Conservation (phyloP, 2,329 filamentous ascomycete genomes). For the Penicillium sp. region DNA sequence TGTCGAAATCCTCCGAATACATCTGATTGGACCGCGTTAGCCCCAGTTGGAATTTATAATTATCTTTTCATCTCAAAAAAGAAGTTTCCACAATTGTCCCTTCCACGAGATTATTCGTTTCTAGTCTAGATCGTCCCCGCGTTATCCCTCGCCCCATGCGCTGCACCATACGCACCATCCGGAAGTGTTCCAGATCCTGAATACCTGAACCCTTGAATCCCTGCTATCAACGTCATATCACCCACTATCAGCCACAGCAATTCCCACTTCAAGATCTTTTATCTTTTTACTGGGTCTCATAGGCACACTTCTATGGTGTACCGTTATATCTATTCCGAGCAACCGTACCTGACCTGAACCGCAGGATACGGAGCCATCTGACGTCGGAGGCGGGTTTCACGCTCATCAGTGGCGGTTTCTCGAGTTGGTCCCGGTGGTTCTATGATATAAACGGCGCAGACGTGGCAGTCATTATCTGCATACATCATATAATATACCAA, state of each 20-base stretch:
- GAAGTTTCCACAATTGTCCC: neutral
- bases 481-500: slow-evolving; percentile 18
- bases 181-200: slow-evolving; percentile 5
- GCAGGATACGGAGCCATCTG: slow-evolving; percentile 11
- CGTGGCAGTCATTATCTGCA: slow-evolving; percentile 2
- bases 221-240: slow-evolving; percentile 16
- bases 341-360: neutral
- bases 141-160: neutral
- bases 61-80: neutral
- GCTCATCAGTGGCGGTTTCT: slow-evolving; percentile 18
- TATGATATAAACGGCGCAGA: slow-evolving; percentile 18
- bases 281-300: neutral
- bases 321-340: neutral
- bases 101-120: neutral
- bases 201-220: too few species aligned
- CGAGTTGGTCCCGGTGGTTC: slow-evolving; percentile 5
- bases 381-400: slow-evolving; percentile 24
- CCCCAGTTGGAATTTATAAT: neutral
- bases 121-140: neutral
- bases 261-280: neutral
- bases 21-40: neutral
- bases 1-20: neutral
- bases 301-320: neutral
- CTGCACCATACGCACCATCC: slow-evolving; percentile 11
- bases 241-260: neutral